Percentiles rank a stretch among this genome's conserved stretches.
phyloP scores from a whole-genome alignment of 2,329 filamentous ascomycete species.

The Chrysosphaeria jannelii region DNA sequence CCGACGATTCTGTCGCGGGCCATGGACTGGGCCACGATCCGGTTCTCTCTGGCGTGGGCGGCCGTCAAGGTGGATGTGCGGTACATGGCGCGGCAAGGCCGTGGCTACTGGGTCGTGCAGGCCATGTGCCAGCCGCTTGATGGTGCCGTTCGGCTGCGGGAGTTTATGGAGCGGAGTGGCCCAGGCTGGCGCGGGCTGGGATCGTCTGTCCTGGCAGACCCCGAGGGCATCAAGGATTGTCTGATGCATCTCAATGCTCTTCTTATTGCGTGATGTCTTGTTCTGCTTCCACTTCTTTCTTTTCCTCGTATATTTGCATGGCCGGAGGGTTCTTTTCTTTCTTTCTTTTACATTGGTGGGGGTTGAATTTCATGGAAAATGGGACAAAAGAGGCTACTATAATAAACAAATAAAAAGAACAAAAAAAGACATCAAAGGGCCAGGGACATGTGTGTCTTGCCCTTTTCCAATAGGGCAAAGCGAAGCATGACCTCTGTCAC shows the following conservation, averaged over 20 bases:
- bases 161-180: slow-evolving; percentile 16
- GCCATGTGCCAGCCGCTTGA: slow-evolving; percentile 6
- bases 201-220: slow-evolving; percentile 15
- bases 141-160: slow-evolving; percentile 12
- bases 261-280: too few relatives aligned
- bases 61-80: slow-evolving; percentile 1
- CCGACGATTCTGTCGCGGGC: slow-evolving; percentile 21
- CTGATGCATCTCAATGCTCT: slow-evolving; percentile 17
- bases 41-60: slow-evolving; percentile 15
- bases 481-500: slow-evolving; percentile 66
- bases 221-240: slow-evolving; percentile 14
- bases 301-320: too few relatives aligned
- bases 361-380: background rate
- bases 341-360: slow-evolving; percentile 1
- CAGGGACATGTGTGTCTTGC: slow-evolving; percentile 8
- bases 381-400: background rate
- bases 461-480: slow-evolving; percentile 38
- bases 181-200: slow-evolving; percentile 17
- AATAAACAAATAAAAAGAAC: background rate
- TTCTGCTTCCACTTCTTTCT: too few relatives aligned
- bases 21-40: slow-evolving; percentile 25
- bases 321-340: too few relatives aligned
- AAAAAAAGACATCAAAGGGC: background rate
- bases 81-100: slow-evolving; percentile 8
- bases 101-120: background rate